These are phyloP conservation scores for Cytospora chrysosperma DNA, from an alignment of 2,329 filamentous ascomycete genomes.

Conservation along the genomic window DNA sequence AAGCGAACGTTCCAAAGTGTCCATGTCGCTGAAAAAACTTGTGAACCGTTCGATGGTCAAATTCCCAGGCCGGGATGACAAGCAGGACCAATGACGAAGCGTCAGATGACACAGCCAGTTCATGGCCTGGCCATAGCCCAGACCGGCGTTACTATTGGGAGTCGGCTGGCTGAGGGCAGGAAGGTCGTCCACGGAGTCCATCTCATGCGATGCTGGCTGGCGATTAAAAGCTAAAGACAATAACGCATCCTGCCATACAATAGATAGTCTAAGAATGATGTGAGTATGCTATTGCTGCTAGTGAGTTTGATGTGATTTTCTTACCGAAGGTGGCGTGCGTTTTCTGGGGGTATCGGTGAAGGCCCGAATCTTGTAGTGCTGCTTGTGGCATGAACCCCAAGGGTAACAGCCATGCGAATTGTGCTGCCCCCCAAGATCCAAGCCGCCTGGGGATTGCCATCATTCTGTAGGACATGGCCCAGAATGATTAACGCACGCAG, in stretches of 20 bases:
- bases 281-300: neutral
- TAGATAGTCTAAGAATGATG: constrained; percentile 1
- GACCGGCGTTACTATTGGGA: neutral
- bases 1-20: neutral
- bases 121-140: constrained; percentile 18
- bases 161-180: neutral
- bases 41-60: neutral
- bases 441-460: constrained; percentile 24
- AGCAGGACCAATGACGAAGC: neutral
- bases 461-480: constrained; percentile 21
- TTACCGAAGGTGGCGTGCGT: constrained; percentile 1
- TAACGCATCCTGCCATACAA: constrained; percentile 18
- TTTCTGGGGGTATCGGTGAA: neutral
- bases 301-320: no score
- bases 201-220: constrained; percentile 20
- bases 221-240: constrained; percentile 19
- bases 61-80: neutral
- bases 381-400: constrained; percentile 3
- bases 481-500: constrained; percentile 5
- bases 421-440: constrained; percentile 22
- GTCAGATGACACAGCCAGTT: constrained; percentile 20
- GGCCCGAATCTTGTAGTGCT: neutral
- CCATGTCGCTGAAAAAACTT: neutral
- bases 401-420: constrained; percentile 17
- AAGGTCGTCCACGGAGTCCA: constrained; percentile 16